These are phyloP conservation scores for Yamadazyma siamensis DNA, from an alignment of 1,139 yeast species.

Conservation along the genomic window DNA sequence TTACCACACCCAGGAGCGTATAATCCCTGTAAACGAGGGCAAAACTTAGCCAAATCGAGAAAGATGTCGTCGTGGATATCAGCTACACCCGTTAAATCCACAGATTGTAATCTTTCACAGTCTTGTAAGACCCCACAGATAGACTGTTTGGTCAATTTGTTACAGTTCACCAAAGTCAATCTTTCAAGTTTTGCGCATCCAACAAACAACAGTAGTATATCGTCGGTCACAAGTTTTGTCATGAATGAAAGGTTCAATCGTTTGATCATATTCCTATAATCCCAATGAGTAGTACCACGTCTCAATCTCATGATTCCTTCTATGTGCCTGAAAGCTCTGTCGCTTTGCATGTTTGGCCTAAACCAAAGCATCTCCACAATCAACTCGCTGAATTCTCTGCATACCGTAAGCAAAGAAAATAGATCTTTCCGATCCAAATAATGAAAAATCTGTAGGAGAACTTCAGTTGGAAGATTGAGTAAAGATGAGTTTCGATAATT, in stretches of 20 bases:
- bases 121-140: constrained; percentile 59
- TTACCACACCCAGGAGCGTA: constrained; percentile 82
- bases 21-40: constrained; percentile 80
- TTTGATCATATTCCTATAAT: constrained; percentile 72
- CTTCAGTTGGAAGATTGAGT: constrained; percentile 73
- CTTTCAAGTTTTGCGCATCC: constrained; percentile 81
- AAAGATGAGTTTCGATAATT: constrained; percentile 43
- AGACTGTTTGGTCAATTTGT: constrained; percentile 57
- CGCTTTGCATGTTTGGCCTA: constrained; percentile 74
- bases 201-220: constrained; percentile 48
- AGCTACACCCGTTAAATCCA: constrained; percentile 86
- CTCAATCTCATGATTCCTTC: constrained; percentile 53
- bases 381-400: constrained; percentile 77
- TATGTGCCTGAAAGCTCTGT: constrained; percentile 47
- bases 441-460: constrained; percentile 67
- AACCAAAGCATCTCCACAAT: constrained; percentile 85
- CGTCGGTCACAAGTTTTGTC: constrained; percentile 65
- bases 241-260: constrained; percentile 78
- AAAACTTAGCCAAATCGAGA: constrained; percentile 63
- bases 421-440: constrained; percentile 67
- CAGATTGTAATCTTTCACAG: constrained; percentile 74
- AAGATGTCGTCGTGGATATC: constrained; percentile 67
- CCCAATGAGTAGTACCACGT: constrained; percentile 54
- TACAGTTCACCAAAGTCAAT: constrained; percentile 79
- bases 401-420: constrained; percentile 67